Conservation (phyloP, 257 asterid genomes). For the Solanum ossicruentum region DNA sequence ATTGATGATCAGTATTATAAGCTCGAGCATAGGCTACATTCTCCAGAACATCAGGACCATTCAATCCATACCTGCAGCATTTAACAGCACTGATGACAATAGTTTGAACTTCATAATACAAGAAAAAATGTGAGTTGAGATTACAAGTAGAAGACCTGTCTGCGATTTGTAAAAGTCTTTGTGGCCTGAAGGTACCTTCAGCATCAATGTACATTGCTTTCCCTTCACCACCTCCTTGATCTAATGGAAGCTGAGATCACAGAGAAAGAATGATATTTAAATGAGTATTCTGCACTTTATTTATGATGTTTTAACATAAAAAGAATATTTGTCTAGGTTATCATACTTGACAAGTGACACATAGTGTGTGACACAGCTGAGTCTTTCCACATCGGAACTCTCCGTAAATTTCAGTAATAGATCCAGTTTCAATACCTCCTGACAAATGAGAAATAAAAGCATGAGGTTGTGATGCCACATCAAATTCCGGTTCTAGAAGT, state of each 20-base stretch:
- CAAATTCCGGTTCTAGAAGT: background rate
- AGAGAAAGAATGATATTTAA: background rate
- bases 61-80: slow-evolving; percentile 63
- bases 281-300: background rate
- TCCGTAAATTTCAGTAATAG: slow-evolving; percentile 86
- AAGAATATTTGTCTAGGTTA: background rate
- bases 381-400: slow-evolving; percentile 95
- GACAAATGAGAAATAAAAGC: background rate
- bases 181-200: slow-evolving; percentile 97
- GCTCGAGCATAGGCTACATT: slow-evolving; percentile 99
- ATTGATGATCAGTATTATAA: slow-evolving; percentile 93
- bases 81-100: background rate
- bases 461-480: background rate
- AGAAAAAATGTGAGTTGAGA: background rate
- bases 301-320: background rate
- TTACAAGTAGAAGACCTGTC: slow-evolving; percentile 44
- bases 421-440: slow-evolving; percentile 96
- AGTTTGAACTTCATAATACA: background rate
- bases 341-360: slow-evolving; percentile 91
- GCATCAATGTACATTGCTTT: slow-evolving; percentile 98
- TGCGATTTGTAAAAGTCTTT: slow-evolving; percentile 88
- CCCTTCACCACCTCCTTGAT: slow-evolving; percentile 98
- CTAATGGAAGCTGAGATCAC: slow-evolving; percentile 69
- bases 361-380: slow-evolving; percentile 90
- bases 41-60: slow-evolving; percentile 93